Base-by-base conservation (phyloP, 2,329 filamentous ascomycete species). In the Fusarium coffeatum region DNA sequence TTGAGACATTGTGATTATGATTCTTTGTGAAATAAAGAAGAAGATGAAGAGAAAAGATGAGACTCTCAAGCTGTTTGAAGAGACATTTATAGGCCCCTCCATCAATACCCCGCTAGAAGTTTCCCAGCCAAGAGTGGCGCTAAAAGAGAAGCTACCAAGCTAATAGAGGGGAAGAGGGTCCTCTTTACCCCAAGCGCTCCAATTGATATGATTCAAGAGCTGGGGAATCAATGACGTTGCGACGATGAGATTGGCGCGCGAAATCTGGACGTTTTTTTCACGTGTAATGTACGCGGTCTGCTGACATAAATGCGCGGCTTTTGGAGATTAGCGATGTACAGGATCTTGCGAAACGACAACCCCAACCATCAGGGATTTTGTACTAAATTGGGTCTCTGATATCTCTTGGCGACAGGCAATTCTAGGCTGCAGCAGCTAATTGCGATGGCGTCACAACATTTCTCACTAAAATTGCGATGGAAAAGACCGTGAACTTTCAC, bases 101-200 rank as follows among this genome's bases (percentile, higher is more conserved):
- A 55, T 25, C 4, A 10, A 12, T 30, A 58, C 55, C 55, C 55
- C 55, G 34, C 55, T 58, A 42, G 34, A 37, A 37, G 18, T n/a
- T 42, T 42, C 13, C 20, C 49, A 40, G 34, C 46, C 30, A 58
- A 50, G 48, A 22, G n/a, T 34, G 13, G 13, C 55, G 27, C 55
- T 51, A 51, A 18, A 18, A 16, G 4, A 51, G 32, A 41, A 23
- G 18, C 37, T 40, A 50, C 48, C 48, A 40, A 51, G 32, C 32
- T 40, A 25, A 51, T 51, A 18, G 49, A 51, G 49, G 49, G 49
- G 49, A 27, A 32, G 16, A 37, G 34, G 34, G 34, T 37, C 34
- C 34, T 37, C 34, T 27, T 42, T 58, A 54, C 47, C 50, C 28
- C 34, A 58, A 58, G 55, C 55, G 55, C 55, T 58, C 37, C 55